Evolutionary conservation across 2,329 filamentous ascomycete species (phyloP), one percentile per base, ranked within the genome.

Genomic region (Reticulascus tulasneorum): DNA sequence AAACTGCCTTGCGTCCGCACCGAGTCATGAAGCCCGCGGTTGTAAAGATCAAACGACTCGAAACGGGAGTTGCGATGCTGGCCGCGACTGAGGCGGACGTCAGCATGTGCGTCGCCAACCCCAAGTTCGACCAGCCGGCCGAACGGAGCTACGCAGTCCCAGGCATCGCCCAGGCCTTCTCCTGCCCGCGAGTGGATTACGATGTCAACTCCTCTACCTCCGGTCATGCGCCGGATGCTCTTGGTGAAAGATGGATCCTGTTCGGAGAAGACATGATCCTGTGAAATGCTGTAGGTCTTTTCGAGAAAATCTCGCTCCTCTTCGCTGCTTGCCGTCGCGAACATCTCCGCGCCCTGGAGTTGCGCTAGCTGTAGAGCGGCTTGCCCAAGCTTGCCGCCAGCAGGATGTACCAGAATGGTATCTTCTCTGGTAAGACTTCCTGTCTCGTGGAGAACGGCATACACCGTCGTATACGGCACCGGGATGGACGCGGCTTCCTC

Each of bases 41-140:
- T 48, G 3, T 39, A 25, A 3, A 71, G 51, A 37, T 73, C 66
- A 4, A 73, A 60, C 0, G 68, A 64, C 38, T 62, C 60, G 38
- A 69, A 68, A 31, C 63, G 67, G 19, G 62, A 59, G 38, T 71
- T 73, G 67, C 64, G 35, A 71, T 66, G 11, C 62, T 62, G 12
- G 58, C 48, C 63, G 74, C 29, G 66, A 16, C 72, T 67, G 0
- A 77, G 50, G 1, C 63, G 52, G 2, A 56, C 60, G 36, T 63
- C 68, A 36, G 51, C 56, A 5, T 50, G 47, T 11, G 60, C 52
- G 23, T 66, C 62, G 22, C 56, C 44, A 38, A 53, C 60, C 8
- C 64, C 61, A 29, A 72, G 58, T 35, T 73, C 67, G 8, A 73
- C 48, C 33, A 73, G 67, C 4, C 63, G 56, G 2, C 68, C 69